Conservation (phyloP, 768 basidiomycete genomes). For the Atractiella rhizophila region DNA sequence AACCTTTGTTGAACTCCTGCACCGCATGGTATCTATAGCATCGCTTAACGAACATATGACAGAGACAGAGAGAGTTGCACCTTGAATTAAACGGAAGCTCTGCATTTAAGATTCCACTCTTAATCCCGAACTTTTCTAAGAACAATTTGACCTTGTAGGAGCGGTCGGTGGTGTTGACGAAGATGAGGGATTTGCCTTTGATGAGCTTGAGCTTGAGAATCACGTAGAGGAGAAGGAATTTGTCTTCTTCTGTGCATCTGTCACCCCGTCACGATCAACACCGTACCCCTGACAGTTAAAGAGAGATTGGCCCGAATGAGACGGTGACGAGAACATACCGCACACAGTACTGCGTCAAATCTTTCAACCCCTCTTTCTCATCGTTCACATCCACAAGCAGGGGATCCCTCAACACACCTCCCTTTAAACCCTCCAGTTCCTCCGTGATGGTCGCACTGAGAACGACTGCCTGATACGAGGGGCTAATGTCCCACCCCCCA, state of each 20-base stretch:
- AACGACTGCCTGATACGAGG: slow-evolving; percentile 67
- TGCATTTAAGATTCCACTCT: slow-evolving; percentile 82
- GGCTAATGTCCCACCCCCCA: slow-evolving; percentile 43
- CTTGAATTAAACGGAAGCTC: slow-evolving; percentile 87
- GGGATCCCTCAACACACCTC: slow-evolving; percentile 59
- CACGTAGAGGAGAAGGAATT: slow-evolving; percentile 85
- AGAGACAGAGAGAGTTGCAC: slow-evolving; percentile 21
- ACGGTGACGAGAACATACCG: too few relatives aligned
- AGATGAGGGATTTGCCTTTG: slow-evolving; percentile 83
- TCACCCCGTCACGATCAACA: too few relatives aligned
- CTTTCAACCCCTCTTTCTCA: too few relatives aligned
- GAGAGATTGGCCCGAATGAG: too few relatives aligned
- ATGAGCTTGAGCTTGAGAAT: slow-evolving; percentile 88
- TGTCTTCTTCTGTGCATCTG: slow-evolving; percentile 80
- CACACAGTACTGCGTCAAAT: too few relatives aligned
- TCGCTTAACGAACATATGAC: background rate
- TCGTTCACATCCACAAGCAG: too few relatives aligned
- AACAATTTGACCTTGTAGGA: slow-evolving; percentile 92
- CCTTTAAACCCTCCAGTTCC: slow-evolving; percentile 76
- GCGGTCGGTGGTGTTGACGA: slow-evolving; percentile 86
- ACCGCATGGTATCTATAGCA: slow-evolving; percentile 82
- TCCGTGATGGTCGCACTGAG: slow-evolving; percentile 97
- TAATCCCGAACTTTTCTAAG: slow-evolving; percentile 88
- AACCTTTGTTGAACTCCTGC: slow-evolving; percentile 94
- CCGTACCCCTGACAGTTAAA: too few relatives aligned